Percentiles rank a stretch among this genome's conserved stretches.
These are phyloP conservation scores for Erythrophleum fordii DNA, from an alignment of 306 rosid species.

Conservation along the genomic window DNA sequence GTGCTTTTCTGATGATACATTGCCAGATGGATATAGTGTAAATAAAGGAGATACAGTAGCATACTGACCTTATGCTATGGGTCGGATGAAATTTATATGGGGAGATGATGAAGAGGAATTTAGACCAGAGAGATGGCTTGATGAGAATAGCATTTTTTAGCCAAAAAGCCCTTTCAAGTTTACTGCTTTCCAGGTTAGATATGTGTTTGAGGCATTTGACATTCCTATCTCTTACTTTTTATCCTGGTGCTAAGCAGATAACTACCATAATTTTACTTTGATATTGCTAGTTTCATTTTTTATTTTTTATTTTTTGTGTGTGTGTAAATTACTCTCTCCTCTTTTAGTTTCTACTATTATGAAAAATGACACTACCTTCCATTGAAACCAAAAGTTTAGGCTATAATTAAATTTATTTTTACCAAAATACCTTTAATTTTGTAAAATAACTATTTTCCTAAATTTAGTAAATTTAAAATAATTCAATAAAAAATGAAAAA, in stretches of 20 bases:
- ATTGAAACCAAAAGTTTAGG: neutral
- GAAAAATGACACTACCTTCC: neutral
- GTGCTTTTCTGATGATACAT: conserved; percentile 68
- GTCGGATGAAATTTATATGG: conserved; percentile 83
- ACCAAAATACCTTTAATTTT: neutral
- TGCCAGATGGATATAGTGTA: conserved; percentile 74
- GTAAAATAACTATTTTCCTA: neutral
- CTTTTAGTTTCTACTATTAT: too few species aligned
- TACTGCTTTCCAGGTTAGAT: conserved; percentile 78
- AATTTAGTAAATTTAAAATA: neutral
- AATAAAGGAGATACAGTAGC: conserved; percentile 64
- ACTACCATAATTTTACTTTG: neutral
- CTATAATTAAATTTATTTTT: neutral
- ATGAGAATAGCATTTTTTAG: conserved; percentile 60
- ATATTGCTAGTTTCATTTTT: neutral
- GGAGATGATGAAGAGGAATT: conserved; percentile 80
- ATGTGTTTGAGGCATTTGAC: neutral
- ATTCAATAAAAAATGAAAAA: neutral
- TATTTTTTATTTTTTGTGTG: too few species aligned
- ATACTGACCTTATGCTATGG: conserved; percentile 89
- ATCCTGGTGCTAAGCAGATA: neutral
- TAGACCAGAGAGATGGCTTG: conserved; percentile 81
- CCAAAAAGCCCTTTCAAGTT: conserved; percentile 54
- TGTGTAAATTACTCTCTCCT: too few species aligned
- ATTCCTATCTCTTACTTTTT: neutral